Evolutionary conservation across 2,329 filamentous ascomycete species (phyloP).

Genomic region (Diplodia corticola): DNA sequence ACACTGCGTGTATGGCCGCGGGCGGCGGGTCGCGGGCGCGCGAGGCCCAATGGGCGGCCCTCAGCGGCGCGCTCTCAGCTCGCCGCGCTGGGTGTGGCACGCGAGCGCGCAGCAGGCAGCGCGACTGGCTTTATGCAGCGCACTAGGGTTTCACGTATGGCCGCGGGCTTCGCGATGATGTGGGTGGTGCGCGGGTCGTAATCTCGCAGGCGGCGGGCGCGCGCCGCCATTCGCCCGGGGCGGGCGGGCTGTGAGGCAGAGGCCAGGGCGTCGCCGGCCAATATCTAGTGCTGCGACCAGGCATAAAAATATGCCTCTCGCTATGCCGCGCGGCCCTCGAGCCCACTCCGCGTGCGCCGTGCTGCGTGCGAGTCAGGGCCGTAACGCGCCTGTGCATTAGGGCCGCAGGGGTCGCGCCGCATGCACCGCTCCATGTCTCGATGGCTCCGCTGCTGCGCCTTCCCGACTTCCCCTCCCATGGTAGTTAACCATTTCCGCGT

Average conservation of each 20-base stretch:
- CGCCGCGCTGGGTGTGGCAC: constrained; percentile 8
- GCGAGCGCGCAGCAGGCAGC: constrained; percentile 10
- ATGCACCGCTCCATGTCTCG: constrained; percentile 35
- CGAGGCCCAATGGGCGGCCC: constrained; percentile 21
- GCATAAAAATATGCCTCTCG: constrained; percentile 34
- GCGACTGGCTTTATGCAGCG: constrained; percentile 24
- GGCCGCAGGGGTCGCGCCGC: constrained; percentile 33
- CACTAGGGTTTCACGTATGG: constrained; percentile 25
- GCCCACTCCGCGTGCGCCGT: constrained; percentile 21
- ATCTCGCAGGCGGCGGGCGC: constrained; percentile 21
- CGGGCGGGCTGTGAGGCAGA: constrained; percentile 12
- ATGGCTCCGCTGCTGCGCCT: constrained; percentile 42
- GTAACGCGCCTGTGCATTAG: constrained; percentile 21
- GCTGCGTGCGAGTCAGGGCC: constrained; percentile 24
- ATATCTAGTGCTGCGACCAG: constrained; percentile 34
- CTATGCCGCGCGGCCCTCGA: constrained; percentile 39
- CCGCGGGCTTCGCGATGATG: constrained; percentile 20
- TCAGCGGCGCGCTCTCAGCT: neutral
- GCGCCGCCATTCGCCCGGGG: constrained; percentile 21
- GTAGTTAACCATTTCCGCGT: constrained; percentile 39
- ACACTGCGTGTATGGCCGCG: constrained; percentile 12
- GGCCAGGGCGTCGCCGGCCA: constrained; percentile 23
- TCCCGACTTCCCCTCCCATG: constrained; percentile 28
- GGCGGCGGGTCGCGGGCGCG: constrained; percentile 6
- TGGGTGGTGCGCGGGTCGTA: constrained; percentile 23